A percentile compares a stretch with the other conserved stretches of the same genome.
Conservation (phyloP, 2,329 filamentous ascomycete species). For the Rutstroemia sp. region DNA sequence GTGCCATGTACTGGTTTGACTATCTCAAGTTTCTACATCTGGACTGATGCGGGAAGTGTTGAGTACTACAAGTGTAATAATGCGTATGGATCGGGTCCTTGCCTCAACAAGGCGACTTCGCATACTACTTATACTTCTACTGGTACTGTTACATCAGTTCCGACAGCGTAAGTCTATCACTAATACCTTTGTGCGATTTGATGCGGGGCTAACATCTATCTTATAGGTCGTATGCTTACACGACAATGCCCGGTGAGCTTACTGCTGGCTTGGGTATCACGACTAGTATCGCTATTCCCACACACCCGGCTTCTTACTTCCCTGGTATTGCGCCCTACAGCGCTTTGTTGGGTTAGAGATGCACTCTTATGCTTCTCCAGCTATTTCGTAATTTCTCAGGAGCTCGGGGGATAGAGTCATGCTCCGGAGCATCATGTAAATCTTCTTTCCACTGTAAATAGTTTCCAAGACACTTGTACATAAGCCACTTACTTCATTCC, state of each 20-base stretch:
- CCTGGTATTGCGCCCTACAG: constrained; percentile 14
- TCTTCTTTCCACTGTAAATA: not conserved
- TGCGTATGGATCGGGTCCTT: constrained; percentile 42
- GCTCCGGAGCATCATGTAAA: not conserved
- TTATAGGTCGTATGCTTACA: constrained; percentile 13
- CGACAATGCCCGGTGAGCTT: constrained; percentile 20
- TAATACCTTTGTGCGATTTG: not conserved
- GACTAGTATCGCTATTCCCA: constrained; percentile 18
- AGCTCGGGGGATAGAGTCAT: no score
- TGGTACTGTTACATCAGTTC: constrained; percentile 7
- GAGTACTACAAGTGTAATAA: constrained; percentile 40
- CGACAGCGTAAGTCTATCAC: constrained; percentile 9
- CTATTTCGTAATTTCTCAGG: no score
- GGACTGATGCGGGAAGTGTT: constrained; percentile 39
- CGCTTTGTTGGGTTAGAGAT: constrained; percentile 10
- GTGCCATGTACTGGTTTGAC: constrained; percentile 46
- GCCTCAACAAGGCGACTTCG: constrained; percentile 29
- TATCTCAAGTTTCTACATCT: constrained; percentile 44
- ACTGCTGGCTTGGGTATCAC: constrained; percentile 15
- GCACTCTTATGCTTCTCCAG: not conserved
- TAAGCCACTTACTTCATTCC: no score
- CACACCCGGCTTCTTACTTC: constrained; percentile 15
- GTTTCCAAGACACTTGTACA: not conserved
- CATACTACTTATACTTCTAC: constrained; percentile 14
- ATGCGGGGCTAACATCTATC: not conserved